Evolutionary conservation across 441 rosid species (phyloP), one percentile per base, ranked within the genome.

Genomic region (Lepidium campestre): DNA sequence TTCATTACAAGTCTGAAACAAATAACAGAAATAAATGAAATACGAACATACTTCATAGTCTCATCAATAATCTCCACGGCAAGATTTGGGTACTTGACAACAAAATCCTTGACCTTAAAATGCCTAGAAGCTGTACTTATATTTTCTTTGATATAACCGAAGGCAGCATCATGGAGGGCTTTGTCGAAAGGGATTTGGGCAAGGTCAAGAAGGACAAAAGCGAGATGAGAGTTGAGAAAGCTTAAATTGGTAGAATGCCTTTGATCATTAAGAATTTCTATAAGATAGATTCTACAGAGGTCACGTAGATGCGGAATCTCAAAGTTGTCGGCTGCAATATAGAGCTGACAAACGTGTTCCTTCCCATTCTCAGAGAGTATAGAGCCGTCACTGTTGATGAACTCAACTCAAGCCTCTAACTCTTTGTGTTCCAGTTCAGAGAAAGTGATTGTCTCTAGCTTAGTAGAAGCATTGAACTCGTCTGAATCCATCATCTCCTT

Each of bases 251-350:
- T n/a, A n/a, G n/a, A n/a, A n/a, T n/a, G n/a, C n/a, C n/a, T n/a
- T n/a, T n/a, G n/a, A n/a, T n/a, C n/a, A n/a, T n/a, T n/a, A n/a
- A n/a, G n/a, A n/a, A n/a, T n/a, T n/a, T n/a, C n/a, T n/a, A n/a
- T n/a, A n/a, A n/a, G n/a, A n/a, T n/a, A 75, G 1, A 57, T 47
- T 60, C 82, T 81, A 19, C 96, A 86, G 7, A 68, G 37, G 39
- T 71, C 78, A 0, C 73, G 68, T 75, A 85, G 29, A 80, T 79
- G 78, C 1, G 73, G 46, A 47, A 89, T 82, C 46, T 78, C 86
- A 25, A 85, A 89, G 62, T 87, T 86, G 27, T 86, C 82, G 0
- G 89, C 86, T 3, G 87, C 89, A 0, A 72, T 57, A 25, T 77
- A 79, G 27, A 90, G 45, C 4, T 85, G 20, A 42, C 40, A 67